Base-by-base conservation (phyloP, 2,329 filamentous ascomycete genomes). In the Colletotrichum liriopes region DNA sequence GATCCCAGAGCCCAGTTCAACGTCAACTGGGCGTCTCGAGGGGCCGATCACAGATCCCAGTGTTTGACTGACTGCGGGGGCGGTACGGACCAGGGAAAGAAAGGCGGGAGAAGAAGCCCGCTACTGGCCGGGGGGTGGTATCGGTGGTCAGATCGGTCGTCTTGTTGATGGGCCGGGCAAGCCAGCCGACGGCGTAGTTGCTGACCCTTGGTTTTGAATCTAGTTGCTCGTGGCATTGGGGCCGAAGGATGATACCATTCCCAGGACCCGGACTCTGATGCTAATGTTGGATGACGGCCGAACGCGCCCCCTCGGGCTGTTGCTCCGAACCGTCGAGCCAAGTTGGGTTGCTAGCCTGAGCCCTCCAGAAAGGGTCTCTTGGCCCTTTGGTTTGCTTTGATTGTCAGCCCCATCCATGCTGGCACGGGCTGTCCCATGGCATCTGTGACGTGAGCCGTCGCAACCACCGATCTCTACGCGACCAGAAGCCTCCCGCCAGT, bases 381-480 rank as follows among this genome's bases (percentile, higher is more conserved):
- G 52, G 37, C 65, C 23, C 59, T 63, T 32, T 32, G 68, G 26
- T 54, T 51, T 58, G 56, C 51, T 71, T 67, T 39, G 68, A 32
- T 52, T 49, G 51, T 39, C 49, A 51, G 64, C 65, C 56, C 65
- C 69, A 59, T 63, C 45, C 65, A 54, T 62, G 55, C 37, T 65
- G 61, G 67, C 71, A 73, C 67, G 49, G 71, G 61, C 61, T 32
- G 56, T 71, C 56, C 61, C 60, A 64, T 58, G 69, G 52, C 55
- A 52, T 51, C 64, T 74, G 72, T 69, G 65, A 73, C 72, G 43
- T 62, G 68, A 73, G 64, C 54, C 69, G 72, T 74, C 69, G 70
- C 72, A 62, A 60, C 61, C 72, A 70, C 58, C 55, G 51, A 73
- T 74, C 65, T 73, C 59, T 54, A 32, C 63, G 41, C 52, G 59